phyloP scores from a whole-genome alignment of 768 basidiomycete genomes.

The Mycena chlorophos region DNA sequence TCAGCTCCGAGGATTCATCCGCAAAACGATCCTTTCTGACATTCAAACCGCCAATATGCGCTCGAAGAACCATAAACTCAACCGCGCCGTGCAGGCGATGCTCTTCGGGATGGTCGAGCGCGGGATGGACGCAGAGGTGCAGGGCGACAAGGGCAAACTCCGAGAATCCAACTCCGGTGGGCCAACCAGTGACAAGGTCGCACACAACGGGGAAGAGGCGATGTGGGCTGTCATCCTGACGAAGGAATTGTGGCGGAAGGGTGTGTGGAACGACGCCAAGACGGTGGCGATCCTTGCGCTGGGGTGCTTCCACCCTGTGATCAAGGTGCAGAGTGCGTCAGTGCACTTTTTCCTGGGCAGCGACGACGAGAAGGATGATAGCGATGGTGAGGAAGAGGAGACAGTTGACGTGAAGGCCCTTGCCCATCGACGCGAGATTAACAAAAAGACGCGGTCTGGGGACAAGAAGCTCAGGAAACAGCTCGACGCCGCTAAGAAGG shows the following conservation, averaged over 20 bases:
- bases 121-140: constrained; percentile 79
- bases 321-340: constrained; percentile 93
- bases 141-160: constrained; percentile 83
- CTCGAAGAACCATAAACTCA: constrained; percentile 92
- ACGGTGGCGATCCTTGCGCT: constrained; percentile 88
- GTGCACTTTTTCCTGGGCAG: constrained; percentile 96
- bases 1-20: constrained; percentile 79
- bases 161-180: constrained; percentile 42
- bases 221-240: constrained; percentile 97
- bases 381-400: constrained; percentile 72
- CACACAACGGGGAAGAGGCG: constrained; percentile 73
- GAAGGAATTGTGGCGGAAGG: constrained; percentile 92
- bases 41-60: constrained; percentile 87
- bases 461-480: constrained; percentile 79
- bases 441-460: constrained; percentile 85
- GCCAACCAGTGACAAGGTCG: constrained; percentile 38
- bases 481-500: constrained; percentile 75
- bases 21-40: constrained; percentile 91
- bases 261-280: constrained; percentile 90
- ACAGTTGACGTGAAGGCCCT: constrained; percentile 69
- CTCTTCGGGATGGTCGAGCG: constrained; percentile 95
- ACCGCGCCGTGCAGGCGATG: constrained; percentile 93
- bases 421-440: constrained; percentile 86
- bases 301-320: constrained; percentile 90
- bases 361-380: constrained; percentile 73